Base-by-base conservation (phyloP, 1,139 yeast species). In the Insectozyma bohioensis region DNA sequence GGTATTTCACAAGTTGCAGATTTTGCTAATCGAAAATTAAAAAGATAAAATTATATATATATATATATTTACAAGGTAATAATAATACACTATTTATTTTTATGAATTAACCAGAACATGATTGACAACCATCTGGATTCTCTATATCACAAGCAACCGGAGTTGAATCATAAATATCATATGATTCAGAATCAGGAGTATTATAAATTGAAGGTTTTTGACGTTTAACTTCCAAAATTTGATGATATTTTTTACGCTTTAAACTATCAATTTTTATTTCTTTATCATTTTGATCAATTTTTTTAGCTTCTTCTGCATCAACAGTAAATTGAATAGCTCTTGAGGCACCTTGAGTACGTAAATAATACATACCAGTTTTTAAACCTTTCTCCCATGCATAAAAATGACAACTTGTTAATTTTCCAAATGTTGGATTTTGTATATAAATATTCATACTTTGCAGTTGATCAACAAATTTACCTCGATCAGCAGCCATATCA, bases 301-400 rank as follows among this genome's bases (percentile, higher is more conserved):
- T 36, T 9, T 35, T 34, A 1, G 49, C 46, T n/a, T 48, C 49
- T 2, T 42, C 38, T 1, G 33, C 28, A 53, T 85, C 95, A 29
- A 90, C 78, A 7, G 97, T 90, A 56, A 87, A 90, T 63, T 88
- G 95, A 48, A 90, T 90, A 20, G 97, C 95, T 33, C 92, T 81
- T 18, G 95, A 74, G 3, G 97, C 97, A 21, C 97, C 96, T 67
- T 85, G 94, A 5, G 97, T 90, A 57, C 97, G 78, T 56, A 92
- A 68, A 63, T 92, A 92, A 71, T 92, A 92, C 95, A 92, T 90
- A 41, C 98, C 98, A 4, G 98, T 92, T 73, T 92, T 92, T 56
- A 92, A 75, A 28, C 97, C 98, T 68, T 82, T 85, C 62, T 83
- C 83, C 97, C 97, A 92, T 28, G 96, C 95, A 58, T 90, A 87